Base-by-base conservation (phyloP, 2,329 filamentous ascomycete genomes). In the Penicillium paneum region DNA sequence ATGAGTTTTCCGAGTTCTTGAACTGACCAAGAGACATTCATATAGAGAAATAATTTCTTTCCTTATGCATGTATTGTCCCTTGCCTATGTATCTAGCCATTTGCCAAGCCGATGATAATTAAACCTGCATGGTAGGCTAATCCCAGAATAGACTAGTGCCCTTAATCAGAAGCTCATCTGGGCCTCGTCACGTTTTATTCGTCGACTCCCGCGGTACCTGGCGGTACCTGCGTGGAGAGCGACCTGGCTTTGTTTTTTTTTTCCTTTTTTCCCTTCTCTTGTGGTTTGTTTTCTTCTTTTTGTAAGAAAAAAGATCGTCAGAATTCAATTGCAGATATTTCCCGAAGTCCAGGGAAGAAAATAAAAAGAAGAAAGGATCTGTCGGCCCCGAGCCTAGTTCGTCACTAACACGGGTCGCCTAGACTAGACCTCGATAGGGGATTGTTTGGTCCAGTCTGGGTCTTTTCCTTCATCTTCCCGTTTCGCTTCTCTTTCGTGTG, bases 371-470 rank as follows among this genome's bases (percentile, higher is more conserved):
- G 21, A 24, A 46, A 32, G 13, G 7, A 49, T 43, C 47, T 49
- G 47, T 26, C 47, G 28, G 47, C 6, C 28, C 36, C 49, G 49
- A 50, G 51, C 28, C 31, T 45, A 54, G 50, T 61, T 63, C 54
- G 55, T 58, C 55, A 59, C 54, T 45, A 52, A 58, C 60, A 47
- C 61, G 61, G 62, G 60, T 64, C 62, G 57, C 56, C 50, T 60
- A 43, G 60, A 56, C 59, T 60, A 59, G 54, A 53, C 58, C 56
- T 64, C 52, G 54, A 59, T 64, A 62, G 59, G 62, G 58, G 62
- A 59, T 50, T 45, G 51, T 52, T 54, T 57, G 54, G 58, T 56
- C 48, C 56, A 43, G 51, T 56, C 58, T 64, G 56, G 60, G 49
- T 58, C 59, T 2, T 32, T 50, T 55, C 44, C 44, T 62, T 46